phyloP scores from a whole-genome alignment of 495 filamentous ascomycete genomes.

The Opeltia flavorubescens region DNA sequence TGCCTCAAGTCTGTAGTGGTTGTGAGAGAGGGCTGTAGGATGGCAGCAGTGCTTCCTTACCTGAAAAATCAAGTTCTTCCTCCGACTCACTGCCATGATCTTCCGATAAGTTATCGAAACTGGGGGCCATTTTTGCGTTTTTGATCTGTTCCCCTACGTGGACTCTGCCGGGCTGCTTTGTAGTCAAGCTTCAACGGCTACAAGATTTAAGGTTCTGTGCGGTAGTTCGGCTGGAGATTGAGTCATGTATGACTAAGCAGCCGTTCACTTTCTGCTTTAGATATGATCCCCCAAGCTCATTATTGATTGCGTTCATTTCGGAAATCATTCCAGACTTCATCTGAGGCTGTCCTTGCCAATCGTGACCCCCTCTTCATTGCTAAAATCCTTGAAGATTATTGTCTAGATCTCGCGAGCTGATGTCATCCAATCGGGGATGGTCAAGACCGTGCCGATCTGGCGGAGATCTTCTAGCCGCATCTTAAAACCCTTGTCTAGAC shows the following conservation, averaged over 20 bases:
- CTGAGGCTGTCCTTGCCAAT: too few relatives aligned
- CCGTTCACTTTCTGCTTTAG: background rate
- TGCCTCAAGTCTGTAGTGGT: constrained; percentile 57
- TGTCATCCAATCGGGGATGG: too few relatives aligned
- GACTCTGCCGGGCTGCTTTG: background rate
- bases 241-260: background rate
- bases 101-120: constrained; percentile 56
- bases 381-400: too few relatives aligned
- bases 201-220: background rate
- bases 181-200: background rate
- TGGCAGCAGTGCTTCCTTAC: constrained; percentile 23
- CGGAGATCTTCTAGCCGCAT: constrained; percentile 1
- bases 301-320: too few relatives aligned
- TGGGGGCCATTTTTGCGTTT: constrained; percentile 48
- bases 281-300: too few relatives aligned
- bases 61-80: constrained; percentile 84
- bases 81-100: constrained; percentile 76
- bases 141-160: background rate
- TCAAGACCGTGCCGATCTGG: background rate
- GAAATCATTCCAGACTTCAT: too few relatives aligned
- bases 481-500: too few relatives aligned
- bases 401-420: too few relatives aligned
- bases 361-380: too few relatives aligned
- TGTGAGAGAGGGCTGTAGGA: constrained; percentile 11
- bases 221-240: background rate